A percentile compares a stretch with the other conserved stretches of the same genome.
Evolutionary conservation across 108 stramenopile species (phyloP).

Genomic region (Fistulifera solaris): DNA sequence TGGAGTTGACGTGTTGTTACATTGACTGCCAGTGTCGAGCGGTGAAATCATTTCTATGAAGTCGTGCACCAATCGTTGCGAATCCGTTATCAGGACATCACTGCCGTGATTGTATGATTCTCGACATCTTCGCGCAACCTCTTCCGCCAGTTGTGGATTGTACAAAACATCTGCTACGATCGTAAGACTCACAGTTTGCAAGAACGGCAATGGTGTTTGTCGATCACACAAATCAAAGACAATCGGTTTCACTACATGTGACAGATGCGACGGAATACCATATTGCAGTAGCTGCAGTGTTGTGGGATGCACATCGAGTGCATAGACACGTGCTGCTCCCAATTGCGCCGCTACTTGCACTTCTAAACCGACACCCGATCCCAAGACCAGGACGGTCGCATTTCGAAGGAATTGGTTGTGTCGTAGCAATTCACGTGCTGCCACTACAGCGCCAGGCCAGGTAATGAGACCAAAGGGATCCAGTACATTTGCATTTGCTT

Average conservation of each 20-base stretch:
- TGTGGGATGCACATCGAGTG: conserved; percentile 68
- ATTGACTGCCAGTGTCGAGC: conserved; percentile 2
- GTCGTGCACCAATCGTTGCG: conserved; percentile 61
- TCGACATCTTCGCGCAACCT: conserved; percentile 41
- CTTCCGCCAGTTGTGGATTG: conserved; percentile 46
- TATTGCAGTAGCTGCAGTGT: conserved; percentile 49
- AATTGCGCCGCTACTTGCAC: conserved; percentile 53
- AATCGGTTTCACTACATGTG: conserved; percentile 10
- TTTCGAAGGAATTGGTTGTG: conserved; percentile 9
- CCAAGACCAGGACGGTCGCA: conserved; percentile 47
- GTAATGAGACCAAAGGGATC: conserved; percentile 78
- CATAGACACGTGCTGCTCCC: conserved; percentile 57
- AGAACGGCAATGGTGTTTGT: conserved; percentile 17
- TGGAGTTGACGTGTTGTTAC: conserved; percentile 10
- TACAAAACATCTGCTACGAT: conserved; percentile 76
- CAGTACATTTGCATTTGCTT: conserved; percentile 16
- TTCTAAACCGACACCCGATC: conserved; percentile 74
- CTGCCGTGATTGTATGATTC: conserved; percentile 28
- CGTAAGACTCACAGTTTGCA: conserved; percentile 33
- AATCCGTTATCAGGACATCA: conserved; percentile 57
- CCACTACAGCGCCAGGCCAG: conserved; percentile 75
- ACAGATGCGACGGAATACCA: conserved; percentile 30
- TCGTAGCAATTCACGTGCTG: conserved; percentile 45
- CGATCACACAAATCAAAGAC: conserved; percentile 20
- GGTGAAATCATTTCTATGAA: conserved; percentile 28